phyloP scores from a whole-genome alignment of 768 basidiomycete species.

The Russula lepida region DNA sequence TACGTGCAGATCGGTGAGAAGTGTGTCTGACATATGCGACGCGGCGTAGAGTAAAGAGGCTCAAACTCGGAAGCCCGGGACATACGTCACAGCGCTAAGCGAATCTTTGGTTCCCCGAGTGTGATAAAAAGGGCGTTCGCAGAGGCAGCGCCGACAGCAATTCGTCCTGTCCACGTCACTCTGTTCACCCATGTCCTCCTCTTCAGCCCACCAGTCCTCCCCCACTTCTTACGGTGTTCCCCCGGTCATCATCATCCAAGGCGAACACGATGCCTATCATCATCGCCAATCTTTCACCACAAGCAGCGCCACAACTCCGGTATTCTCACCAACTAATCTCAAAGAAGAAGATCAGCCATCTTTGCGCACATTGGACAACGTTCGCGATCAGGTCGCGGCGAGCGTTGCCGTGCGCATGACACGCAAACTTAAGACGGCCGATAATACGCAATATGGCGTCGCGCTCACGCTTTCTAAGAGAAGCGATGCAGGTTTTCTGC shows the following conservation, averaged over 20 bases:
- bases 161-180: not conserved
- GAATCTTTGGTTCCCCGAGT: not conserved
- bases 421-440: constrained; percentile 39
- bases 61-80: not conserved
- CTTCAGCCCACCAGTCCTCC: constrained; percentile 9
- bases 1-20: constrained; percentile 55
- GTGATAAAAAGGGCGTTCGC: not conserved
- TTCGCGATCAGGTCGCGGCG: constrained; percentile 51
- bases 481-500: constrained; percentile 50
- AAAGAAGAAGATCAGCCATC: constrained; percentile 1
- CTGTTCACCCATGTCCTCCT: not conserved
- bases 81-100: too few relatives aligned
- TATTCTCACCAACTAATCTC: constrained; percentile 7
- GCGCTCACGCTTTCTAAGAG: constrained; percentile 49
- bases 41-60: not conserved
- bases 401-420: constrained; percentile 48
- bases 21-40: constrained; percentile 11
- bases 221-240: constrained; percentile 18
- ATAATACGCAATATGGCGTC: constrained; percentile 53
- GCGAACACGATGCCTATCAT: not conserved
- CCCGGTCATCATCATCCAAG: not conserved
- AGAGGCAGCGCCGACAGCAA: not conserved
- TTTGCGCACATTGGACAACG: constrained; percentile 47
- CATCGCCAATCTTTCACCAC: constrained; percentile 11
- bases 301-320: constrained; percentile 16